A percentile compares a stretch with the other conserved stretches of the same genome.
phyloP scores from a whole-genome alignment of 306 rosid genomes.

The Pterocarpus macrocarpus region DNA sequence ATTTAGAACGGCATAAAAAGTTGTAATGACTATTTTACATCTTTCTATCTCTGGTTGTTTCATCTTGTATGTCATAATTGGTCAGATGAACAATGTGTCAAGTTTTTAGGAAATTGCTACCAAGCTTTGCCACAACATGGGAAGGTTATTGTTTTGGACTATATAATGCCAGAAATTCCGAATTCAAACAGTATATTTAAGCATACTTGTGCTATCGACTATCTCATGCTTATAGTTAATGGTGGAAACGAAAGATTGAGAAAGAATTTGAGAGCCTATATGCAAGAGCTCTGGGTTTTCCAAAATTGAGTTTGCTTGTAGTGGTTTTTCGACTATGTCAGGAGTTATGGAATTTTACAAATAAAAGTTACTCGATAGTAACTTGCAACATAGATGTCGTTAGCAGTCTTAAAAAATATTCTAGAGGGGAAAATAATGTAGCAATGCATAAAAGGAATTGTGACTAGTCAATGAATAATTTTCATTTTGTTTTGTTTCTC shows the following conservation, averaged over 20 bases:
- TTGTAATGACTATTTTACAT: too few relatives aligned
- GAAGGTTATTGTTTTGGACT: background rate
- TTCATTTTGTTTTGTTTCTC: too few relatives aligned
- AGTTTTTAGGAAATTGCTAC: background rate
- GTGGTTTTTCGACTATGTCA: background rate
- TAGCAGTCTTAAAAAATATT: background rate
- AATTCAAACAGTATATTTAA: background rate
- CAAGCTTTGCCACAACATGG: slow-evolving; percentile 4
- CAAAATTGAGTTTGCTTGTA: background rate
- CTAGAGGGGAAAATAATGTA: background rate
- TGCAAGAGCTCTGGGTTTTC: slow-evolving; percentile 23
- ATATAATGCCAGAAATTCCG: background rate
- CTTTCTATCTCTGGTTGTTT: background rate
- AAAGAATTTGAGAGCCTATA: background rate
- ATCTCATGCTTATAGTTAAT: background rate
- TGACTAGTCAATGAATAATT: too few relatives aligned
- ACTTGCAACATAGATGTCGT: background rate
- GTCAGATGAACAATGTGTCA: background rate
- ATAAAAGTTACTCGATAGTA: background rate
- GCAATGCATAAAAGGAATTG: background rate
- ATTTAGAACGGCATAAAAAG: background rate
- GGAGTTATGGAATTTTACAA: slow-evolving; percentile 37
- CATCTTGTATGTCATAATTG: background rate
- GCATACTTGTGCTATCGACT: background rate
- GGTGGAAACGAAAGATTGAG: slow-evolving; percentile 15